phyloP scores from a whole-genome alignment of 495 filamentous ascomycete genomes.

The Penicillium ucsense region DNA sequence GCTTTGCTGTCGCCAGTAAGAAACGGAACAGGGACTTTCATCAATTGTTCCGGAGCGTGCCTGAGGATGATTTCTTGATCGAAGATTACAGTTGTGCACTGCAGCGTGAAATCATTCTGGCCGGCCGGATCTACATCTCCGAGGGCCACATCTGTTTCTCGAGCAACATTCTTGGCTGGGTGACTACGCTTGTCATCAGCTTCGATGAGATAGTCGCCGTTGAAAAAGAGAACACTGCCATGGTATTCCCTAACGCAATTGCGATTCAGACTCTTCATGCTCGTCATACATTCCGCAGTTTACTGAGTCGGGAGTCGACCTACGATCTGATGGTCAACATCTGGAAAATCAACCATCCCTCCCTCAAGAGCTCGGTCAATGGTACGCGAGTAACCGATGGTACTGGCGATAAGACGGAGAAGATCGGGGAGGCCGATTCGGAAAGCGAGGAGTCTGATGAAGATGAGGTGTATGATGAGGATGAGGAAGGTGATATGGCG shows the following conservation, averaged over 20 bases:
- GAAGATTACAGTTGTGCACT: constrained; percentile 97
- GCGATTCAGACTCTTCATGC: constrained; percentile 94
- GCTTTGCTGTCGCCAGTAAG: constrained; percentile 92
- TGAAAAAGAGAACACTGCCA: constrained; percentile 91
- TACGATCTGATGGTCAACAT: constrained; percentile 97
- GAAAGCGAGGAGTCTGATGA: constrained; percentile 51
- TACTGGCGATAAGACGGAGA: constrained; percentile 82
- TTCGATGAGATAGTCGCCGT: constrained; percentile 96
- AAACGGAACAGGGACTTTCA: constrained; percentile 96
- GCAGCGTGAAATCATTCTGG: constrained; percentile 90
- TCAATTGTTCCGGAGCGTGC: constrained; percentile 84
- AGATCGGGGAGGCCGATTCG: constrained; percentile 53
- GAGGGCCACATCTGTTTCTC: constrained; percentile 98
- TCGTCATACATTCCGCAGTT: constrained; percentile 89
- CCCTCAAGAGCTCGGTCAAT: constrained; percentile 77
- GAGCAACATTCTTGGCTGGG: constrained; percentile 97
- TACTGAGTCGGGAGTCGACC: constrained; percentile 87
- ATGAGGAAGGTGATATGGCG: constrained; percentile 48
- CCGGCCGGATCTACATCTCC: constrained; percentile 89
- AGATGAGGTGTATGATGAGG: constrained; percentile 71
- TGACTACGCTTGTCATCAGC: constrained; percentile 92
- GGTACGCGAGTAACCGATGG: constrained; percentile 72
- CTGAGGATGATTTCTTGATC: constrained; percentile 95
- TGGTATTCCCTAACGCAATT: constrained; percentile 95
- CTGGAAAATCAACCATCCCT: constrained; percentile 93